Percentiles rank a stretch among this genome's conserved stretches.
Conservation (phyloP, 345 rosid genomes). For the Lagerstroemia speciosa region DNA sequence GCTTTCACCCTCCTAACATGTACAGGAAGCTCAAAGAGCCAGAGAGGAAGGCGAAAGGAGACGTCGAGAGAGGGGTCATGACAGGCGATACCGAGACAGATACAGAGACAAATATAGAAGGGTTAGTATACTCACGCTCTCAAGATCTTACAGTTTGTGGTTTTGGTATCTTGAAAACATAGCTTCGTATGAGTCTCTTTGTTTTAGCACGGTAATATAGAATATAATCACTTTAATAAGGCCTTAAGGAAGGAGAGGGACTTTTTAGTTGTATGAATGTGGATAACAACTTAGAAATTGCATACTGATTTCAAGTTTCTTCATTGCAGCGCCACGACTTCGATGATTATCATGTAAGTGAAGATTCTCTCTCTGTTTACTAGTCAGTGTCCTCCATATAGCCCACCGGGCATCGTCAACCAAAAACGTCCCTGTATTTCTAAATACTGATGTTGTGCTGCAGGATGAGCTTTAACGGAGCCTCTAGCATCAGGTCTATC, state of each 20-base stretch:
- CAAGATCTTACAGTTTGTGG: neutral
- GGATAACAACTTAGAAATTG: too few relatives aligned
- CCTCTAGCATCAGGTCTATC: neutral
- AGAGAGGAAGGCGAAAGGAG: conserved; percentile 86
- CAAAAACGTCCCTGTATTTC: neutral
- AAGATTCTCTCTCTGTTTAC: neutral
- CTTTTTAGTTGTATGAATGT: neutral
- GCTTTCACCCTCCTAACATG: conserved; percentile 3
- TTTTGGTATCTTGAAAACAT: neutral
- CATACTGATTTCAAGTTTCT: conserved; percentile 8
- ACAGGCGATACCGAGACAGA: conserved; percentile 26
- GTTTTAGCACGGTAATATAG: neutral
- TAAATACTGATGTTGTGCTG: neutral
- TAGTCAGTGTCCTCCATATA: too few relatives aligned
- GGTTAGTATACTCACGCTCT: conserved; percentile 6
- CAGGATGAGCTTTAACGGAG: conserved; percentile 3
- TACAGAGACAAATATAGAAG: conserved; percentile 39
- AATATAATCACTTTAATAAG: too few relatives aligned
- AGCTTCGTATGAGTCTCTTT: neutral
- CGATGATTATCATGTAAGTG: conserved; percentile 88
- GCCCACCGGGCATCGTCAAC: too few relatives aligned
- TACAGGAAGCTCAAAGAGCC: conserved; percentile 67
- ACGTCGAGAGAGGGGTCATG: conserved; percentile 58
- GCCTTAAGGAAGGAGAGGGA: too few relatives aligned
- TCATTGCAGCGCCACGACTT: conserved; percentile 62